phyloP scores from a whole-genome alignment of 805 yeast genomes.

The Hagleromyces aurorensis region DNA sequence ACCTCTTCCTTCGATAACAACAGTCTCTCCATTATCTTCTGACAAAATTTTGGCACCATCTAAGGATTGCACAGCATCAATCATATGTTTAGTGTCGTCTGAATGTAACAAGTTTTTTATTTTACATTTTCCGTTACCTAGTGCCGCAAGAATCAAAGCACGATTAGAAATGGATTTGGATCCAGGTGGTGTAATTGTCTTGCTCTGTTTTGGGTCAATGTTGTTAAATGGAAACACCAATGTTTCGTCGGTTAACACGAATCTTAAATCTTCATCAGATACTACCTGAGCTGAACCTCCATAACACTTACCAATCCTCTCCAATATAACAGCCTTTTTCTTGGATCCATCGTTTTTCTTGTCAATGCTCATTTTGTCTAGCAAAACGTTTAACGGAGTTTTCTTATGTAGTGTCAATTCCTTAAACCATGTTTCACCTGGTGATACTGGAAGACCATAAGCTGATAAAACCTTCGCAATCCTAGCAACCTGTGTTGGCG shows the following conservation, averaged over 20 bases:
- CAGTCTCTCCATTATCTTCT: slow-evolving; percentile 87
- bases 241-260: slow-evolving; percentile 77
- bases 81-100: slow-evolving; percentile 93
- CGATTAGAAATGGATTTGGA: slow-evolving; percentile 95
- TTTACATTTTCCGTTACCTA: slow-evolving; percentile 77
- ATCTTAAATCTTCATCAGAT: slow-evolving; percentile 68
- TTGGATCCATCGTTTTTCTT: slow-evolving; percentile 92
- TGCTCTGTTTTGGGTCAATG: slow-evolving; percentile 20
- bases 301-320: slow-evolving; percentile 79
- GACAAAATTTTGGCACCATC: slow-evolving; percentile 75
- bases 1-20: slow-evolving; percentile 77
- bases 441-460: slow-evolving; percentile 76
- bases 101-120: slow-evolving; percentile 86
- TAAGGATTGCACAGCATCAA: slow-evolving; percentile 70
- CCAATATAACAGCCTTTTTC: slow-evolving; percentile 78
- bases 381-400: slow-evolving; percentile 67
- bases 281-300: slow-evolving; percentile 85
- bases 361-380: slow-evolving; percentile 88
- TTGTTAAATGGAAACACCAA: slow-evolving; percentile 51
- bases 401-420: slow-evolving; percentile 60
- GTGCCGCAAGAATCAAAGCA: slow-evolving; percentile 86
- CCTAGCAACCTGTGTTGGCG: slow-evolving; percentile 92
- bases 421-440: slow-evolving; percentile 63
- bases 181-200: slow-evolving; percentile 78
- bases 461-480: slow-evolving; percentile 73